Evolutionary conservation across 306 rosid species (phyloP).

Genomic region (Acacia confusa): DNA sequence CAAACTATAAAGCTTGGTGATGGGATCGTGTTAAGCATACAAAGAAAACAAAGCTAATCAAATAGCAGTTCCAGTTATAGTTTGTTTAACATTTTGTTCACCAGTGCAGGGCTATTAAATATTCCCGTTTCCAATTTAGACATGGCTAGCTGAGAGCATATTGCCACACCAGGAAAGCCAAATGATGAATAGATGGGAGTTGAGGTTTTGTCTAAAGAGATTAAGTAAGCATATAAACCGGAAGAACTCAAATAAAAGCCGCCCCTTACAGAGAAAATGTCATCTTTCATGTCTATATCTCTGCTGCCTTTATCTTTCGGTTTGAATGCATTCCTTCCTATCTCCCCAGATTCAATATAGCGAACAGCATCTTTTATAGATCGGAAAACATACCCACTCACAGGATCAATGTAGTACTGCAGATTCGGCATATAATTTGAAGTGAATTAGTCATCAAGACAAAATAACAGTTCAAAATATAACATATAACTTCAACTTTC

Average conservation of each 20-base stretch:
- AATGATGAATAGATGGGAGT: slow-evolving; percentile 1
- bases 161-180: neutral
- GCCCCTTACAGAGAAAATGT: slow-evolving; percentile 44
- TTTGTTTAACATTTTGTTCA: neutral
- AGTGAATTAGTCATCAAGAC: slow-evolving; percentile 2
- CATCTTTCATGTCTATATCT: slow-evolving; percentile 34
- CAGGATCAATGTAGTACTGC: slow-evolving; percentile 74
- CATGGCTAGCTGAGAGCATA: neutral
- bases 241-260: slow-evolving; percentile 15
- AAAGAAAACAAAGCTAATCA: neutral
- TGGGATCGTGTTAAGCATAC: neutral
- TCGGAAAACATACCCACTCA: slow-evolving; percentile 53
- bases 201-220: slow-evolving; percentile 8
- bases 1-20: slow-evolving; percentile 15
- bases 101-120: neutral
- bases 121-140: slow-evolving; percentile 11
- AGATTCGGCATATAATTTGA: slow-evolving; percentile 20
- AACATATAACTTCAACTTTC: neutral
- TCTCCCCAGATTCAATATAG: slow-evolving; percentile 54
- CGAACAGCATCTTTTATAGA: slow-evolving; percentile 54
- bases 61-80: neutral
- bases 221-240: slow-evolving; percentile 5
- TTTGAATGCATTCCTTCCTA: slow-evolving; percentile 40
- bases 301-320: slow-evolving; percentile 25
- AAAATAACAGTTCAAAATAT: slow-evolving; percentile 11